phyloP scores from a whole-genome alignment of 257 asterid species.

The Scutellaria galericulata region DNA sequence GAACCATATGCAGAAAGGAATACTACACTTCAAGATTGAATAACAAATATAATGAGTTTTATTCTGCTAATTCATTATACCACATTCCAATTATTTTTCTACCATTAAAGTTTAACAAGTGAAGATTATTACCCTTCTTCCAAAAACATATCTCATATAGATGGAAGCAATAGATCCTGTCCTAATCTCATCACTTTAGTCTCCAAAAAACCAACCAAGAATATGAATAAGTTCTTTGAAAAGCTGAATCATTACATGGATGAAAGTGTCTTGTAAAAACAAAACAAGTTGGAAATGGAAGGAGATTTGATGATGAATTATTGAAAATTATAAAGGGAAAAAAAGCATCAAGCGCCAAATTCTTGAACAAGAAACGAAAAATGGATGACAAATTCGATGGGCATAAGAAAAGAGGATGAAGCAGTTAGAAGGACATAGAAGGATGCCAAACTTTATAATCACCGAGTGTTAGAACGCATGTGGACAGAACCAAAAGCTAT shows the following conservation, averaged over 20 bases:
- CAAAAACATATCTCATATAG: neutral
- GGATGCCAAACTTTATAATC: neutral
- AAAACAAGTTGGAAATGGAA: constrained; percentile 9
- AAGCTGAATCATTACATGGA: neutral
- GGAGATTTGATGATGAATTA: neutral
- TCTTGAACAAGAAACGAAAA: neutral
- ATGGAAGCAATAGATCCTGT: neutral
- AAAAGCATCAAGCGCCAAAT: neutral
- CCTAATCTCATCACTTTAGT: constrained; percentile 21
- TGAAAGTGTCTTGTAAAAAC: neutral
- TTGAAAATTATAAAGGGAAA: neutral
- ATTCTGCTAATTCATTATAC: neutral
- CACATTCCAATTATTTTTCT: constrained; percentile 1
- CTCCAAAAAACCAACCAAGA: neutral
- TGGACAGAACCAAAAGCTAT: neutral
- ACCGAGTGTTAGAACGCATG: neutral
- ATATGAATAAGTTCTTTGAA: neutral
- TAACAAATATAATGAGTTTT: neutral
- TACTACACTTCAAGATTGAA: neutral
- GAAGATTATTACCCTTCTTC: neutral
- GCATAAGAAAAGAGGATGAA: neutral
- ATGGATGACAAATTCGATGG: neutral
- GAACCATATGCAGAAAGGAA: neutral
- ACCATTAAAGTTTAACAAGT: neutral
- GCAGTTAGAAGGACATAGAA: neutral